Conservation (phyloP, 192 early-diverging fungal genomes). For the Backusella parvicylindrica region DNA sequence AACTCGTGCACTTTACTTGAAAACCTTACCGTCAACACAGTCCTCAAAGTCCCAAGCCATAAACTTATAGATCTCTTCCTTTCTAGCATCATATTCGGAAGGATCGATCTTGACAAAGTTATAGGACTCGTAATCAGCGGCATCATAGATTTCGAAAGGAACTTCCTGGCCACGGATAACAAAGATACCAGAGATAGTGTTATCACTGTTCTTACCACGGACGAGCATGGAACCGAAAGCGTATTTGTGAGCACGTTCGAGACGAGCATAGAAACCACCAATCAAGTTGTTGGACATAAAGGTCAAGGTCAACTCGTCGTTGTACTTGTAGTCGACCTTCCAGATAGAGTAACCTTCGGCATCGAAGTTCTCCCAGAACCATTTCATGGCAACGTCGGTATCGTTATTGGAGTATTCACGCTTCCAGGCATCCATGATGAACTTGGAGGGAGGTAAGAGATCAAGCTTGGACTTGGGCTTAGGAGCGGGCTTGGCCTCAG, state of each 20-base stretch:
- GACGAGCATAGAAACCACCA: conserved; percentile 90
- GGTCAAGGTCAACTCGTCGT: conserved; percentile 79
- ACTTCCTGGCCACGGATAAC: conserved; percentile 85
- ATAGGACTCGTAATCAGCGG: conserved; percentile 88
- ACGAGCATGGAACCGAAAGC: conserved; percentile 87
- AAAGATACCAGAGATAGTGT: conserved; percentile 93
- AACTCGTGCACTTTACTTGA: conserved; percentile 61
- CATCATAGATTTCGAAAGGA: conserved; percentile 70
- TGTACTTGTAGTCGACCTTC: conserved; percentile 95
- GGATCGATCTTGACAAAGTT: conserved; percentile 74
- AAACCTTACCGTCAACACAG: conserved; percentile 83
- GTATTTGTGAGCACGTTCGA: conserved; percentile 91
- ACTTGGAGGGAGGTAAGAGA: conserved; percentile 75
- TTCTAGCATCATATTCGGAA: conserved; percentile 51
- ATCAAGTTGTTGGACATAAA: conserved; percentile 96
- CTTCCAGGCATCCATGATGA: conserved; percentile 93
- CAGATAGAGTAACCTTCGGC: conserved; percentile 87
- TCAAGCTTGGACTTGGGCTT: conserved; percentile 92
- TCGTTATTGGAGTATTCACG: conserved; percentile 97
- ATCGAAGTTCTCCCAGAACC: conserved; percentile 94
- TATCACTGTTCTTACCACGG: conserved; percentile 80
- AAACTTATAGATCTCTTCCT: conserved; percentile 49
- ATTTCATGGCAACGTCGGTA: conserved; percentile 83
- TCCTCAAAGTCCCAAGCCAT: conserved; percentile 84
- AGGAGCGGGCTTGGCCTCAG: conserved; percentile 65